Evolutionary conservation across 495 filamentous ascomycete species (phyloP), one percentile per base, ranked within the genome.

Genomic region (Hypoxylon fragiforme): DNA sequence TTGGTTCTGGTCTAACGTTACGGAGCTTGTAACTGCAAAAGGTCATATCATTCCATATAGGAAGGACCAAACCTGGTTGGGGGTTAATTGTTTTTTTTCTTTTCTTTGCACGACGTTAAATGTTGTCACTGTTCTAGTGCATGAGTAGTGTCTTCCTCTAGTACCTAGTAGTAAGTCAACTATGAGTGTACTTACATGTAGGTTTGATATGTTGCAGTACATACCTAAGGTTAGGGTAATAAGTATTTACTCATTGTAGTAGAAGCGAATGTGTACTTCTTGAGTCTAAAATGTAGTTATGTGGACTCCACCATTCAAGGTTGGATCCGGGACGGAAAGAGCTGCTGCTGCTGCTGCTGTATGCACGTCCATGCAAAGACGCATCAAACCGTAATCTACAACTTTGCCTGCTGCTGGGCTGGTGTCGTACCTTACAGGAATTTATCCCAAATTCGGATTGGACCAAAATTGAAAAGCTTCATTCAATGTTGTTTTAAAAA

Each of bases 341-440:
- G 18, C 8, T 40, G n/a, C n/a, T n/a, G n/a, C n/a, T n/a, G n/a
- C n/a, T n/a, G n/a, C n/a, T n/a, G n/a, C n/a, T n/a, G n/a, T n/a
- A 48, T 47, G 37, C 44, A 55, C 30, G 36, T 55, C 31, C 44
- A 35, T 43, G 52, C 37, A 55, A 55, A 36, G 30, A 28, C 32
- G 48, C 52, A 47, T 37, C 12, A 24, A 13, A 7, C 3, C 9
- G 24, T 9, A 28, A 28, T 28, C 9, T 24, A 19, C 19, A 18
- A 54, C 9, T 39, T 53, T 16, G 26, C 42, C n/a, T n/a, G n/a
- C n/a, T n/a, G n/a, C 18, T 30, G 19, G 30, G 21, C 35, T 9
- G 35, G 4, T 16, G 24, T 46, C 16, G 52, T 56, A 49, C 53
- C 44, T 56, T 42, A 31, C 39, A 56, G 15, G 14, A 31, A 13